Percentiles rank a stretch among this genome's conserved stretches.
phyloP scores from a whole-genome alignment of 2,329 filamentous ascomycete species.

The Aspergillus candidus region DNA sequence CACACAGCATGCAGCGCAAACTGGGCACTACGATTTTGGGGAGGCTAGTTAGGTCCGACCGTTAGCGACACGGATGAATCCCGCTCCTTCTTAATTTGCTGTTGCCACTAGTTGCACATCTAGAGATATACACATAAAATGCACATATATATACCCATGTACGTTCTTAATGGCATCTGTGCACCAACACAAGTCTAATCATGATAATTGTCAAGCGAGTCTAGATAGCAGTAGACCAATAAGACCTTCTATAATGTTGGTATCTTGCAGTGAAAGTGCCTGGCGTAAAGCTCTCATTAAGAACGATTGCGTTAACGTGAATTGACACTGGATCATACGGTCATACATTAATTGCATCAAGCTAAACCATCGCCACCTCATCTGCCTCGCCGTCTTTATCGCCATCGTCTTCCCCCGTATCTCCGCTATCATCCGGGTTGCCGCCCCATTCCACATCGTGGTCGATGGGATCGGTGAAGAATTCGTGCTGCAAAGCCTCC shows the following conservation, averaged over 20 bases:
- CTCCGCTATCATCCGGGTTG: conserved; percentile 29
- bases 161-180: background rate
- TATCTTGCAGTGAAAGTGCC: no score
- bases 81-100: background rate
- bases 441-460: conserved; percentile 39
- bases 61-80: background rate
- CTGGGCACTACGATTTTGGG: conserved; percentile 47
- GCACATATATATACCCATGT: background rate
- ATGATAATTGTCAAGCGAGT: no score
- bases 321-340: conserved; percentile 9
- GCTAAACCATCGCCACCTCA: conserved; percentile 34
- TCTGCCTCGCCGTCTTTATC: conserved; percentile 30
- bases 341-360: conserved; percentile 10
- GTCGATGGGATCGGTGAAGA: conserved; percentile 38
- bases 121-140: background rate
- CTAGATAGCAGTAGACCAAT: no score
- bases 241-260: no score
- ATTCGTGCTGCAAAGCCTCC: conserved; percentile 41
- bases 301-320: no score
- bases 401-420: conserved; percentile 29
- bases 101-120: background rate
- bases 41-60: conserved; percentile 34
- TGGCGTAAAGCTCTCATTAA: no score
- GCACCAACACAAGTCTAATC: no score
- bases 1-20: conserved; percentile 41